phyloP scores from a whole-genome alignment of 202 grass and related monocot genomes.

The Musa balbisiana region DNA sequence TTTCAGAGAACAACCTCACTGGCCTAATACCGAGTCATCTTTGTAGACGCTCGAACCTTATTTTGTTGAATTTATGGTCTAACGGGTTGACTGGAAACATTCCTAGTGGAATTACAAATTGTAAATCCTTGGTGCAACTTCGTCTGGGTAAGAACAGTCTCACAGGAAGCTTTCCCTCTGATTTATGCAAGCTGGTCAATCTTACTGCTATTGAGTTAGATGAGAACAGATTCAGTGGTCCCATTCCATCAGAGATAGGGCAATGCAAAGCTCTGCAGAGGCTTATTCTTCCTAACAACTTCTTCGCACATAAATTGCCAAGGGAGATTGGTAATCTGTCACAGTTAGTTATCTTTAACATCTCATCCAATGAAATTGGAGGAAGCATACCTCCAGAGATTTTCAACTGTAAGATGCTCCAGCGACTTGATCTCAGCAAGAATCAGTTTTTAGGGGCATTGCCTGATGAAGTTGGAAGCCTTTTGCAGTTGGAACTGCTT shows the following conservation, averaged over 20 bases:
- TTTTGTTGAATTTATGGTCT: conserved; percentile 76
- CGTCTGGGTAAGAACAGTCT: conserved; percentile 65
- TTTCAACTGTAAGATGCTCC: conserved; percentile 78
- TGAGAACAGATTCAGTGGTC: conserved; percentile 75
- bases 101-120: conserved; percentile 61
- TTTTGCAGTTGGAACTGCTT: conserved; percentile 77
- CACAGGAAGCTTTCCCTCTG: conserved; percentile 83
- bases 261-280: conserved; percentile 79
- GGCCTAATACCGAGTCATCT: conserved; percentile 81
- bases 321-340: conserved; percentile 69
- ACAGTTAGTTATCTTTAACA: conserved; percentile 87
- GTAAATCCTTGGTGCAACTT: conserved; percentile 85
- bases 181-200: conserved; percentile 83
- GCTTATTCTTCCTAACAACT: conserved; percentile 78
- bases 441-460: conserved; percentile 70
- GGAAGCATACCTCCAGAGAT: conserved; percentile 78
- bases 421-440: conserved; percentile 90
- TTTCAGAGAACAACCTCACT: conserved; percentile 77
- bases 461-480: conserved; percentile 65
- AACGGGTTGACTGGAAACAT: conserved; percentile 82
- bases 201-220: conserved; percentile 81
- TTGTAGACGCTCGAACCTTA: conserved; percentile 75
- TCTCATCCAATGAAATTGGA: conserved; percentile 77
- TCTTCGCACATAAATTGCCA: conserved; percentile 73
- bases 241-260: conserved; percentile 71